Evolutionary conservation across 139 green algal species (phyloP).

Genomic region (Desmodesmus armatus): DNA sequence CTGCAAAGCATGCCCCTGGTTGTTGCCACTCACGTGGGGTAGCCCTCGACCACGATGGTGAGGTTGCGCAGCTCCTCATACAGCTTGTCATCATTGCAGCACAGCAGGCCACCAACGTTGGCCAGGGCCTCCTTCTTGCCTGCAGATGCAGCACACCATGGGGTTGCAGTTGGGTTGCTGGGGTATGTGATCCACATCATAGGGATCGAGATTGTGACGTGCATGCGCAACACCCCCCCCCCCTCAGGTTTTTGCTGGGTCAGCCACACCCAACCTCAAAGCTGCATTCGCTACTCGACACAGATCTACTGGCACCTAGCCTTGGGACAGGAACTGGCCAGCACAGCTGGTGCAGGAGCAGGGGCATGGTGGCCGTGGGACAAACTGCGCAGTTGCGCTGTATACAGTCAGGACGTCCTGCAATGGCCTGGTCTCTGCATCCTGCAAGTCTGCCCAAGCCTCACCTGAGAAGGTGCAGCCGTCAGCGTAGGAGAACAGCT

Average conservation of each 20-base stretch:
- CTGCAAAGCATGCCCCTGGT: no score
- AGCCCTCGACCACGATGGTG: conserved; percentile 46
- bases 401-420: no score
- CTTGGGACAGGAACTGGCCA: no score
- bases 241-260: neutral
- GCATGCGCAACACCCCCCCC: no score
- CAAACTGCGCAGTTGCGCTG: no score
- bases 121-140: conserved; percentile 47
- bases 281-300: no score
- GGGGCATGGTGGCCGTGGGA: no score
- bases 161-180: conserved; percentile 10
- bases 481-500: conserved; percentile 46
- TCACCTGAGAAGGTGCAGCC: conserved; percentile 49
- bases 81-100: conserved; percentile 46
- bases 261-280: neutral
- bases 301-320: no score
- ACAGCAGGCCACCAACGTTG: conserved; percentile 47
- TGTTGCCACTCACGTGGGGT: no score
- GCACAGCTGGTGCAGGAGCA: no score
- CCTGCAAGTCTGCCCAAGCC: no score
- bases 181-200: neutral
- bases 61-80: conserved; percentile 46
- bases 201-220: neutral
- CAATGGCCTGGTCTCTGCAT: no score
- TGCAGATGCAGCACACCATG: neutral